phyloP scores from a whole-genome alignment of 441 rosid species.

The Syzygium malaccense region DNA sequence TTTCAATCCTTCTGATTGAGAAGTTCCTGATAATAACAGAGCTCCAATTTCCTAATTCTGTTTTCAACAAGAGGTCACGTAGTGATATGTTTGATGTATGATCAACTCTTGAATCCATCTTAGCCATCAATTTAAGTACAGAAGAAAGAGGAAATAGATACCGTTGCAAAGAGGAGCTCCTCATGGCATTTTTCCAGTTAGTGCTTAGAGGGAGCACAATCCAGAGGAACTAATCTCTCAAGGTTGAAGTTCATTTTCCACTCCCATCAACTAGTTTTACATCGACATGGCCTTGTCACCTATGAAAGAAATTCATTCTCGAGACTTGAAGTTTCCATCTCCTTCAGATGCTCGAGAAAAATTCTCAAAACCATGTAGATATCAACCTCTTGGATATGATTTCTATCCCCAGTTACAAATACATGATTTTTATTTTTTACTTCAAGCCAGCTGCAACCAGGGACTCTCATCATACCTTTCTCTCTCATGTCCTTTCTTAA shows the following conservation, averaged over 20 bases:
- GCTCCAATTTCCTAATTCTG: background rate
- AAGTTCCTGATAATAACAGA: background rate
- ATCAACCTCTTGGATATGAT: slow-evolving; percentile 40
- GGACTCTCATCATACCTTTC: slow-evolving; percentile 45
- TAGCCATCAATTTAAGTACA: background rate
- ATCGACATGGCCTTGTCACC: background rate
- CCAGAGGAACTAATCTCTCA: background rate
- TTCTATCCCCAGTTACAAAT: slow-evolving; percentile 40
- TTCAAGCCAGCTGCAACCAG: slow-evolving; percentile 87
- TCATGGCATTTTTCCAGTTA: background rate
- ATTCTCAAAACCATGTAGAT: slow-evolving; percentile 29
- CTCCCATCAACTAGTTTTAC: background rate
- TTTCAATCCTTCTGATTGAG: background rate
- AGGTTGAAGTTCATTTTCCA: background rate
- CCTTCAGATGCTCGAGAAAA: slow-evolving; percentile 22
- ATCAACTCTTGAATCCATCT: background rate
- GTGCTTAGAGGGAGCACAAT: background rate
- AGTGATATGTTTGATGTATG: background rate
- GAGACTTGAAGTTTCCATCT: slow-evolving; percentile 12
- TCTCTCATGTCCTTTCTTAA: slow-evolving; percentile 55
- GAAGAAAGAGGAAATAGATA: background rate
- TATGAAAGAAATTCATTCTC: background rate
- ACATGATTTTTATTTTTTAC: slow-evolving; percentile 40
- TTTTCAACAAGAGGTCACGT: background rate
- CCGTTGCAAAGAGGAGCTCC: background rate